These are phyloP conservation scores for Phoenix roebelenii DNA, from an alignment of 176 grass and related monocot species.

Conservation along the genomic window DNA sequence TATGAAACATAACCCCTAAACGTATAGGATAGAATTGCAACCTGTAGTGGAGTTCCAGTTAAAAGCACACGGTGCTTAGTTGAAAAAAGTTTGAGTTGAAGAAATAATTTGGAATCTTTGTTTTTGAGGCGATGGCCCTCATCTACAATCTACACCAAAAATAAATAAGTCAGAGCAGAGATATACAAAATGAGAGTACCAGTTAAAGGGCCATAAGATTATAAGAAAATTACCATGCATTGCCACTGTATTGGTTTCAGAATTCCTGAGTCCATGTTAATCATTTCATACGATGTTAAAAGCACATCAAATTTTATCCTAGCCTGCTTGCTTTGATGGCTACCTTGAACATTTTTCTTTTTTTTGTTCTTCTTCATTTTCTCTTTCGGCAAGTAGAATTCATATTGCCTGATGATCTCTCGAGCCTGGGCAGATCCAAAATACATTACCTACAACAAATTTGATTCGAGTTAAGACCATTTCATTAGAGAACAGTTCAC, in stretches of 20 bases:
- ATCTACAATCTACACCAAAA: conserved; percentile 60
- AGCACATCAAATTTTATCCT: conserved; percentile 99
- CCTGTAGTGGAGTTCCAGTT: conserved; percentile 98
- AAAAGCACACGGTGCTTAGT: conserved; percentile 95
- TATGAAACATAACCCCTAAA: too few relatives aligned
- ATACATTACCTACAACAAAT: conserved; percentile 75
- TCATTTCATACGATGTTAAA: conserved; percentile 99
- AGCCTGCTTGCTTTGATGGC: conserved; percentile 57
- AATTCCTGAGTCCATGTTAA: conserved; percentile 92
- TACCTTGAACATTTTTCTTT: conserved; percentile 49
- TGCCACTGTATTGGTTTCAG: conserved; percentile 92
- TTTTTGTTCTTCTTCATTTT: conserved; percentile 79
- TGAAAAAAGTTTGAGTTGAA: conserved; percentile 86
- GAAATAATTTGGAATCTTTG: conserved; percentile 97
- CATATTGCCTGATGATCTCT: conserved; percentile 68
- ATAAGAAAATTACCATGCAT: conserved; percentile 65
- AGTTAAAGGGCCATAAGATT: too few relatives aligned
- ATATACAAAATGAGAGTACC: too few relatives aligned
- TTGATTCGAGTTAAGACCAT: conserved; percentile 14
- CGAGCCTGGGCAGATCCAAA: conserved; percentile 67
- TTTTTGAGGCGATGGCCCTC: conserved; percentile 98
- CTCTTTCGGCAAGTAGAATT: conserved; percentile 86
- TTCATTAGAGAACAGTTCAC: conserved; percentile 1
- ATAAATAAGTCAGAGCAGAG: too few relatives aligned
- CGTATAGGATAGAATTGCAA: conserved; percentile 1